Evolutionary conservation across 306 rosid species (phyloP).

Genomic region (Casuarina equisetifolia): DNA sequence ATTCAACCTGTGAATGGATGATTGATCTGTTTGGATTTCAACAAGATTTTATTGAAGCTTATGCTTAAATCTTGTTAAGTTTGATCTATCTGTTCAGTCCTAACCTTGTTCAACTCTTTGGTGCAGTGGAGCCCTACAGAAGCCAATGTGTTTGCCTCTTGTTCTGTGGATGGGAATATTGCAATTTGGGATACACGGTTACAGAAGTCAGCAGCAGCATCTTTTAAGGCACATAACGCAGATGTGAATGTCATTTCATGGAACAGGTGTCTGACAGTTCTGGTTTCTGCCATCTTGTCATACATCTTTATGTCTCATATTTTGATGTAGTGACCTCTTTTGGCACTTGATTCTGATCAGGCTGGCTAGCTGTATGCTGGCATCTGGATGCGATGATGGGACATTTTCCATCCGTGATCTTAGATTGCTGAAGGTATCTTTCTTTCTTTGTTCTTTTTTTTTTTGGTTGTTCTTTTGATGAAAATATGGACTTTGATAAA

Average conservation of each 20-base stretch:
- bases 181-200: slow-evolving; percentile 86
- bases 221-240: slow-evolving; percentile 75
- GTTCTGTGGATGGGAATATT: slow-evolving; percentile 79
- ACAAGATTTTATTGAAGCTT: slow-evolving; percentile 5
- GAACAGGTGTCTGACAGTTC: slow-evolving; percentile 64
- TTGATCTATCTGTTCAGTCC: slow-evolving; percentile 16
- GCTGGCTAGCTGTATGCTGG: slow-evolving; percentile 87
- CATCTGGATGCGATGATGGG: slow-evolving; percentile 97
- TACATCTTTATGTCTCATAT: neutral
- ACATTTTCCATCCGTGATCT: slow-evolving; percentile 93
- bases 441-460: no score
- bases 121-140: slow-evolving; percentile 97
- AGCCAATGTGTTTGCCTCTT: slow-evolving; percentile 75
- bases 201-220: slow-evolving; percentile 60
- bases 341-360: slow-evolving; percentile 42
- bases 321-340: slow-evolving; percentile 2
- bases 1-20: slow-evolving; percentile 17
- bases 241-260: slow-evolving; percentile 97
- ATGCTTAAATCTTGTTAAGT: slow-evolving; percentile 1
- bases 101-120: slow-evolving; percentile 21
- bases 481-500: no score
- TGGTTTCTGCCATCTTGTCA: slow-evolving; percentile 5
- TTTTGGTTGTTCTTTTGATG: no score
- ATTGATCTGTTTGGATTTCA: slow-evolving; percentile 25
- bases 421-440: slow-evolving; percentile 71